Conservation (phyloP, 306 rosid species). For the Quercus alba region DNA sequence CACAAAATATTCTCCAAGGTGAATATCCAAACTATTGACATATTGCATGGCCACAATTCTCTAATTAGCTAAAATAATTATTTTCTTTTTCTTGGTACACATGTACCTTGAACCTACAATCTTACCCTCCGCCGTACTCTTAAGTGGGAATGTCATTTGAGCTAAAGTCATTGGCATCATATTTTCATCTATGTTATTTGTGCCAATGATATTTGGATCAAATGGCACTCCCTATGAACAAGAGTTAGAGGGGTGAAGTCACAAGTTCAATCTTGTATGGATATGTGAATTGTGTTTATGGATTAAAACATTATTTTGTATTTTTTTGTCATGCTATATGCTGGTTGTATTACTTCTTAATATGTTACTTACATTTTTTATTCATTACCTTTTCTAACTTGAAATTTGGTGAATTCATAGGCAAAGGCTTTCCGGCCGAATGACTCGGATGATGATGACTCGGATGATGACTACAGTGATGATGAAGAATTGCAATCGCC, state of each 20-base stretch:
- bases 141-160: neutral
- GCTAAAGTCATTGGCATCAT: neutral
- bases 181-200: neutral
- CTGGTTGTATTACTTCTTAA: neutral
- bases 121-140: neutral
- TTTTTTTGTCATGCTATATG: neutral
- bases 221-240: neutral
- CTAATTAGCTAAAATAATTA: neutral
- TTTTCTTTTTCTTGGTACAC: neutral
- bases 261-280: neutral
- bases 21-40: neutral
- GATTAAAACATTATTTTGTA: neutral
- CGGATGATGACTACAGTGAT: slow-evolving; percentile 87
- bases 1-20: neutral
- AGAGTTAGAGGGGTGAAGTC: neutral
- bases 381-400: slow-evolving; percentile 10
- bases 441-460: slow-evolving; percentile 65
- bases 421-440: slow-evolving; percentile 75
- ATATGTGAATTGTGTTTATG: neutral
- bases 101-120: neutral
- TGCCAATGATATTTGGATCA: neutral
- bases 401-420: slow-evolving; percentile 29
- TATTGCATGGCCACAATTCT: neutral
- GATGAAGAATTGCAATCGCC: slow-evolving; percentile 99
- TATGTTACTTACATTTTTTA: neutral